Percentiles rank a stretch among this genome's conserved stretches.
Conservation (phyloP, 2,329 filamentous ascomycete genomes). For the Amesomyces nigricolor region DNA sequence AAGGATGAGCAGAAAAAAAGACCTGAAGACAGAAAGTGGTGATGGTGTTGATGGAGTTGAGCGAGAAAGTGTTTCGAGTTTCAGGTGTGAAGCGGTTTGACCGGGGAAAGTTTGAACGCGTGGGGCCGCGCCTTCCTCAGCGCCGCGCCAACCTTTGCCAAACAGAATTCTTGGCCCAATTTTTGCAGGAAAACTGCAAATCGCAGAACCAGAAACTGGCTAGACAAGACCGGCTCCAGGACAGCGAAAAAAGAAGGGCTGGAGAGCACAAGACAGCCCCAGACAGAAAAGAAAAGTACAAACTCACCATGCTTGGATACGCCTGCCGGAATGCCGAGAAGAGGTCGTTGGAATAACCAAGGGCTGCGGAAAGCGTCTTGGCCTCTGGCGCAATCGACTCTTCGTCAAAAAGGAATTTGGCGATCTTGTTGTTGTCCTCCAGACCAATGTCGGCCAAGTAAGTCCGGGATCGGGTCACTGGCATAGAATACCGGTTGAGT, state of each 20-base stretch:
- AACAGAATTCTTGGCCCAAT: background rate
- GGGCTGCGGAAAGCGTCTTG: slow-evolving; percentile 62
- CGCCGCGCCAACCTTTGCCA: background rate
- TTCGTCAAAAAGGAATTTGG: slow-evolving; percentile 81
- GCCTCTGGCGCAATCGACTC: slow-evolving; percentile 59
- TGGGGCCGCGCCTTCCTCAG: no score
- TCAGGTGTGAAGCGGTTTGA: no score
- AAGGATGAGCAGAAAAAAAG: background rate
- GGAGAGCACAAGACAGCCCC: background rate
- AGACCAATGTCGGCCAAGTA: slow-evolving; percentile 63
- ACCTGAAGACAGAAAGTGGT: background rate
- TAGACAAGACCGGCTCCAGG: background rate
- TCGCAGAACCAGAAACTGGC: background rate
- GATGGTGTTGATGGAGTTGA: background rate
- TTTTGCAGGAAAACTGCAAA: slow-evolving; percentile 2
- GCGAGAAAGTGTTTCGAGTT: background rate
- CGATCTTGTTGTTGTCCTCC: slow-evolving; percentile 81
- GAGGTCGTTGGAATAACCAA: slow-evolving; percentile 56
- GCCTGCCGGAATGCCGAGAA: slow-evolving; percentile 74
- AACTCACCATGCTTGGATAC: slow-evolving; percentile 42
- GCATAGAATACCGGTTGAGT: slow-evolving; percentile 89
- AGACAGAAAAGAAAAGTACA: background rate
- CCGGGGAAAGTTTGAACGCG: no score
- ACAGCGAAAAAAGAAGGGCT: background rate
- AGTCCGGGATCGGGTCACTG: slow-evolving; percentile 66